phyloP scores from a whole-genome alignment of 2,329 filamentous ascomycete species.

The Bipolaris bicolor region DNA sequence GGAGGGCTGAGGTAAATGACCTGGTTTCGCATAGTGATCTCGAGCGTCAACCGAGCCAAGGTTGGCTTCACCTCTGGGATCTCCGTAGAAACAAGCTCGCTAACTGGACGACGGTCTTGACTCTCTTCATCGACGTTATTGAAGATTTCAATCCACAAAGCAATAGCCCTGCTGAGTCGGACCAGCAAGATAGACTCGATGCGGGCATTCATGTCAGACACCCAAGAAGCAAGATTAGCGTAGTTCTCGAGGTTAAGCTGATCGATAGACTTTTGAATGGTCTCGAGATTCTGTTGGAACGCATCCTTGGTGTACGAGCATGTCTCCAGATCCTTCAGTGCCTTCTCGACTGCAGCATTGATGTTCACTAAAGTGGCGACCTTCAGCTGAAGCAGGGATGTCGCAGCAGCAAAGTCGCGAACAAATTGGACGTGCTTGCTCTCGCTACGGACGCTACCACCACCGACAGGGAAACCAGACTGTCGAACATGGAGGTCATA shows the following conservation, averaged over 20 bases:
- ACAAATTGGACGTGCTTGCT: constrained; percentile 98
- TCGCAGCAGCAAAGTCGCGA: constrained; percentile 85
- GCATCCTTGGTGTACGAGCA: constrained; percentile 82
- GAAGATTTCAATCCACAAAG: constrained; percentile 87
- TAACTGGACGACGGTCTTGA: constrained; percentile 33
- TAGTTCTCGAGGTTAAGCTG: constrained; percentile 97
- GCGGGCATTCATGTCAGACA: constrained; percentile 81
- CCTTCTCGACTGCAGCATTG: constrained; percentile 80
- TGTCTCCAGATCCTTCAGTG: constrained; percentile 79
- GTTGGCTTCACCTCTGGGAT: constrained; percentile 57
- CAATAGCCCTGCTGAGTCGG: constrained; percentile 84
- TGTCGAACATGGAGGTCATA: constrained; percentile 87
- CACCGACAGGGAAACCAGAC: constrained; percentile 63
- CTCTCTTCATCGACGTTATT: constrained; percentile 54
- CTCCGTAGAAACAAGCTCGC: constrained; percentile 54
- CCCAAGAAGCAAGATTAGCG: constrained; percentile 90
- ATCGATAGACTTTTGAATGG: constrained; percentile 90
- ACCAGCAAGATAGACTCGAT: constrained; percentile 80
- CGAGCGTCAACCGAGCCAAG: constrained; percentile 78
- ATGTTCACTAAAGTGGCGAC: constrained; percentile 79
- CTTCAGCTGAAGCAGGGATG: constrained; percentile 88
- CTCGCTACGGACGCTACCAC: constrained; percentile 67
- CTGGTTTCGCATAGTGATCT: constrained; percentile 97
- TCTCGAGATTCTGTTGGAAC: constrained; percentile 80
- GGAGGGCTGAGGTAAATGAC: constrained; percentile 96